Conservation (phyloP, 1,284 basidiomycete species). For the Ganoderma resinaceum region DNA sequence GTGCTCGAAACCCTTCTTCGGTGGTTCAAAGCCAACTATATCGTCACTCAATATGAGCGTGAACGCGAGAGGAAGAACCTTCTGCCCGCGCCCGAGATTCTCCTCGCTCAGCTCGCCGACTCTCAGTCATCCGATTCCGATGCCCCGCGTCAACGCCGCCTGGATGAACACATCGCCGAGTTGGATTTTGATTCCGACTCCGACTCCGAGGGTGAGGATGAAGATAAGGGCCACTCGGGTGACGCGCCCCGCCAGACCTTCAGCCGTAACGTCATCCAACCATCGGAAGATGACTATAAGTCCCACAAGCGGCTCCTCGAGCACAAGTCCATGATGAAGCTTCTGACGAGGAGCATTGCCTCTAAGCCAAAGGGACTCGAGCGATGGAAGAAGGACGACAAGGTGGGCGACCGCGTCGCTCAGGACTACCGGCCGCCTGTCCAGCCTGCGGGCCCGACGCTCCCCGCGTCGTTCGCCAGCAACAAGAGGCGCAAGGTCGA, state of each 20-base stretch:
- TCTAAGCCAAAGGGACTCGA: neutral
- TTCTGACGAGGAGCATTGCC: neutral
- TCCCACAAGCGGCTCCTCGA: neutral
- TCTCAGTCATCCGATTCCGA: too few relatives aligned
- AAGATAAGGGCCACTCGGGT: too few relatives aligned
- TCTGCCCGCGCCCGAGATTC: neutral
- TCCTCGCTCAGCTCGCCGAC: neutral
- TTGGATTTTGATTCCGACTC: too few relatives aligned
- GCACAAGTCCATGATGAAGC: neutral
- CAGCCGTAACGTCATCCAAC: too few relatives aligned
- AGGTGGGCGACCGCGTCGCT: slow-evolving; percentile 2
- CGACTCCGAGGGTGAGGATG: too few relatives aligned
- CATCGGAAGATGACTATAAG: too few relatives aligned
- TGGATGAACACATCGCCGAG: too few relatives aligned
- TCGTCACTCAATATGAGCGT: neutral
- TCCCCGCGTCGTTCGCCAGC: neutral
- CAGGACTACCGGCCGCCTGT: neutral
- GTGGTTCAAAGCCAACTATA: neutral
- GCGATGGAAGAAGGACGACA: neutral
- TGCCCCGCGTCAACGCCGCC: neutral
- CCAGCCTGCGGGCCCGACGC: neutral
- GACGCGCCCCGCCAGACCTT: too few relatives aligned
- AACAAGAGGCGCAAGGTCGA: neutral
- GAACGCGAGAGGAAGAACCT: neutral
- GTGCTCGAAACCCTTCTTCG: neutral